Evolutionary conservation across 805 yeast species (phyloP), one percentile per base, ranked within the genome.

Genomic region (Grigorovia transvaalensis): DNA sequence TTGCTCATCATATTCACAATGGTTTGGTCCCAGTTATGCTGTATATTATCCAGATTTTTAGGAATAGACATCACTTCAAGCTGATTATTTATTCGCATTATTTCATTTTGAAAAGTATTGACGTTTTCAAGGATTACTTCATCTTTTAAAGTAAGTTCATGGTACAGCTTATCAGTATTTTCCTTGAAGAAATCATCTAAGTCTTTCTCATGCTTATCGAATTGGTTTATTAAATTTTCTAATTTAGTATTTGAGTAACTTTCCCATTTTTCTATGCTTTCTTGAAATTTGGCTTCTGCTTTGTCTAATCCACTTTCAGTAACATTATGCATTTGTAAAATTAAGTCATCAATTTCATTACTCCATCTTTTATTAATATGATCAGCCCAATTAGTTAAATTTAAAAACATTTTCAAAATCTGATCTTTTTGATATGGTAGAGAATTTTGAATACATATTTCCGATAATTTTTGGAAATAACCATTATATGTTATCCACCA

Each of bases 401-500:
- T 78, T 15, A 71, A 47, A 56, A 76, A 80, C 41, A 78, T 57
- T 12, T 66, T 60, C 48, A 79, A 53, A 0, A 80, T 70, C 51
- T 75, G 79, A 38, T 76, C 78, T 56, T 78, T 78, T 52, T 78
- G 79, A 57, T 62, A 77, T 0, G 82, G 82, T 1, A 76, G 55
- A 0, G 79, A 69, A 47, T 77, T 75, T 51, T 78, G 80, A 54
- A 67, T 65, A 58, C 89, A 84, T 0, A 82, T 67, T 1, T 72
- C 70, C 1, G 77, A 70, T 2, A 83, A 67, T 35, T 76, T 73
- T 46, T 81, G 72, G 61, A 78, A 82, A 58, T 82, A 77, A 0
- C 88, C 88, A 55, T 81, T 81, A 59, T 76, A 84, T 0, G 84
- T 80, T 0, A 89, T 82, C 91, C 91, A 84, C 75, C 83, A 79